phyloP scores from a whole-genome alignment of 1,139 yeast genomes.

The Yamadazyma mexicana region DNA sequence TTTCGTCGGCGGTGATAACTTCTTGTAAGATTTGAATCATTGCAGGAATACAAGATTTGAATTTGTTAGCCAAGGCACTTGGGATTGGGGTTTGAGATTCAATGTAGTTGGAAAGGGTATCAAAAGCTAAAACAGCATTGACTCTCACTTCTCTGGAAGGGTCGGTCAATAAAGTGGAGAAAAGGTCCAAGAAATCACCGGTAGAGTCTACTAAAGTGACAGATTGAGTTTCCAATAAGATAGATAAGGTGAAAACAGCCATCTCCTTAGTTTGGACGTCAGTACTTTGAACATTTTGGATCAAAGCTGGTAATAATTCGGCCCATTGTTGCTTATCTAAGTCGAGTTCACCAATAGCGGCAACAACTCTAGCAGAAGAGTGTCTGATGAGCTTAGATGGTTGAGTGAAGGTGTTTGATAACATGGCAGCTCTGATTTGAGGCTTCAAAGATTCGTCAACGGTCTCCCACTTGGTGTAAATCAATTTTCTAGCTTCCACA shows the following conservation, averaged over 20 bases:
- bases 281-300: constrained; percentile 64
- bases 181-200: constrained; percentile 67
- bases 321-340: constrained; percentile 71
- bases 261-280: constrained; percentile 74
- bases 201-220: constrained; percentile 63
- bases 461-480: constrained; percentile 67
- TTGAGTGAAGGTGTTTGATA: constrained; percentile 63
- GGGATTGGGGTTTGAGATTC: constrained; percentile 52
- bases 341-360: constrained; percentile 81
- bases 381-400: constrained; percentile 73
- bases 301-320: constrained; percentile 69
- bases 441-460: constrained; percentile 55
- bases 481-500: constrained; percentile 89
- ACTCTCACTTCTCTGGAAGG: constrained; percentile 75
- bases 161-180: constrained; percentile 68
- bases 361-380: constrained; percentile 83
- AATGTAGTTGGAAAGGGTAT: constrained; percentile 68
- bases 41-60: constrained; percentile 69
- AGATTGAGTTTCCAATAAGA: constrained; percentile 75
- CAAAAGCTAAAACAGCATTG: constrained; percentile 80
- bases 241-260: constrained; percentile 75
- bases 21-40: constrained; percentile 83
- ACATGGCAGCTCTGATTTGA: constrained; percentile 64
- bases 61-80: constrained; percentile 53
- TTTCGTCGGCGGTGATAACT: constrained; percentile 69